Percentiles rank a stretch among this genome's conserved stretches.
phyloP scores from a whole-genome alignment of 345 rosid genomes.

The Linum usitatissimum region DNA sequence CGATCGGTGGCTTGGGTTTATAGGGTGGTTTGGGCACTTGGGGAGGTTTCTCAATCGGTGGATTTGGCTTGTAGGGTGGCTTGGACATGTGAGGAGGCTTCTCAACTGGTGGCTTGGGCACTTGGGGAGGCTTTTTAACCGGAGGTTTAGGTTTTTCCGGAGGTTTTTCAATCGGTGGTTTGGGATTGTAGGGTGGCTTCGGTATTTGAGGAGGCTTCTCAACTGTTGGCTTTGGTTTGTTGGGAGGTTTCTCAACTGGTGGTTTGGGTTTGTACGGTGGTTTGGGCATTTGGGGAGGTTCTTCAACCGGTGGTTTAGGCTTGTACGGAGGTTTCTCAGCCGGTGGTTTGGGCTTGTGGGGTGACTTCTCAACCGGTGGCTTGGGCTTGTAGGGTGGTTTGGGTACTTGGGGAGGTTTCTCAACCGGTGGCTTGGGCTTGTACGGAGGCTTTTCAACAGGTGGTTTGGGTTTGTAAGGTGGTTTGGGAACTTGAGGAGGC shows the following conservation, averaged over 20 bases:
- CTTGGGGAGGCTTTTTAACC: background rate
- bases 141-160: conserved; percentile 16
- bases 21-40: conserved; percentile 19
- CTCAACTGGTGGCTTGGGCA: conserved; percentile 12
- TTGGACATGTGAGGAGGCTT: conserved; percentile 10
- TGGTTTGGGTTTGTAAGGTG: conserved; percentile 15
- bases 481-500: no score
- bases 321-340: conserved; percentile 13
- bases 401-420: background rate
- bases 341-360: conserved; percentile 21
- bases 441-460: conserved; percentile 6
- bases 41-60: conserved; percentile 18
- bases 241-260: conserved; percentile 8
- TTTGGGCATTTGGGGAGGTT: conserved; percentile 5
- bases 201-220: background rate
- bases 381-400: background rate
- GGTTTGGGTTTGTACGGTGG: conserved; percentile 14
- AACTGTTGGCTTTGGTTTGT: background rate
- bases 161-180: conserved; percentile 2
- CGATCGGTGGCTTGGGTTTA: conserved; percentile 14
- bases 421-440: background rate
- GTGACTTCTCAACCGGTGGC: conserved; percentile 9
- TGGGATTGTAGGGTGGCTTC: background rate
- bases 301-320: conserved; percentile 14
- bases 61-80: conserved; percentile 13